Evolutionary conservation across 2,329 filamentous ascomycete genomes (phyloP).

Genomic region (Ceratocystis lukuohia): DNA sequence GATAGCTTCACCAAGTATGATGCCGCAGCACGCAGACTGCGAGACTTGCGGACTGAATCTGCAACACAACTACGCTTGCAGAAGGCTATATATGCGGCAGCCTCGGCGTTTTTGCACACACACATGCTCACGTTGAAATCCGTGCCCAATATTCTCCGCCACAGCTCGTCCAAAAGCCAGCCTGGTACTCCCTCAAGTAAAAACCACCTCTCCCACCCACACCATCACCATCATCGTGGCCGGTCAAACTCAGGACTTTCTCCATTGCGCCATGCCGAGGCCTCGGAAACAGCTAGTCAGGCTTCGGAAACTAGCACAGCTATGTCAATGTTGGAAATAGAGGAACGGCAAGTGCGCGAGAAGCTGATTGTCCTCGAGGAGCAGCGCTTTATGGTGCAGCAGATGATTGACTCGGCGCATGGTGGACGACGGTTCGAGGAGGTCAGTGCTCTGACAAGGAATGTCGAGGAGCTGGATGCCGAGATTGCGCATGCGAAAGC

Average conservation of each 20-base stretch:
- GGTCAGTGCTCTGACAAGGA: slow-evolving; percentile 62
- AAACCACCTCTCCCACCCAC: not conserved
- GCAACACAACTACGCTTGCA: slow-evolving; percentile 63
- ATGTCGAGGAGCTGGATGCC: slow-evolving; percentile 65
- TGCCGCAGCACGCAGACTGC: slow-evolving; percentile 62
- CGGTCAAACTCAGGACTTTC: slow-evolving; percentile 22
- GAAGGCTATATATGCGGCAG: slow-evolving; percentile 67
- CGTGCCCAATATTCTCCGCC: slow-evolving; percentile 50
- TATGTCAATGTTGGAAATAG: slow-evolving; percentile 48
- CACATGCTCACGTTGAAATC: slow-evolving; percentile 83
- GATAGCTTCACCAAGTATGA: slow-evolving; percentile 86
- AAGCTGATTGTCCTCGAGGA: slow-evolving; percentile 75
- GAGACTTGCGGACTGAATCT: slow-evolving; percentile 61
- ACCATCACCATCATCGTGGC: slow-evolving; percentile 5
- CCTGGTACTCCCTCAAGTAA: not conserved
- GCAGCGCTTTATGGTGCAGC: slow-evolving; percentile 75
- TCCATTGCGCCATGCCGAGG: slow-evolving; percentile 32
- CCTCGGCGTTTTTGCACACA: slow-evolving; percentile 69
- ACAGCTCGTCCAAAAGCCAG: slow-evolving; percentile 18
- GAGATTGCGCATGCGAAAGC: slow-evolving; percentile 59
- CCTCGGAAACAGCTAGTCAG: slow-evolving; percentile 37
- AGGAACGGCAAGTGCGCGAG: slow-evolving; percentile 73
- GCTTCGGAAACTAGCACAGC: slow-evolving; percentile 38
- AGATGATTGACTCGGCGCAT: slow-evolving; percentile 69
- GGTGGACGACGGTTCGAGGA: slow-evolving; percentile 74